These are phyloP conservation scores for Odontarrhena argentea DNA, from an alignment of 345 rosid genomes.

Conservation along the genomic window DNA sequence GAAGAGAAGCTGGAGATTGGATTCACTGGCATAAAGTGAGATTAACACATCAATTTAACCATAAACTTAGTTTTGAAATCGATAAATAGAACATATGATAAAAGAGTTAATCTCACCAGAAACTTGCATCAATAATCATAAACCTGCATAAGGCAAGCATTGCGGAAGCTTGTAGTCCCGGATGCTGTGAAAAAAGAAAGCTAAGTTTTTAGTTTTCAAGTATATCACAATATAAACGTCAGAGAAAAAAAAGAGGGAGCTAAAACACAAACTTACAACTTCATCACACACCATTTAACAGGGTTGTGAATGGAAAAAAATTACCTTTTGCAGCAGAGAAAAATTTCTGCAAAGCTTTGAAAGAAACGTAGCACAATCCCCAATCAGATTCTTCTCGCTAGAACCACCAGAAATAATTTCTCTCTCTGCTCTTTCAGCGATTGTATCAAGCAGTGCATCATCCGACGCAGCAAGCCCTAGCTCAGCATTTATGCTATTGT, in stretches of 20 bases:
- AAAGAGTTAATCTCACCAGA: conserved; percentile 59
- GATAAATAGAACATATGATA: conserved; percentile 19
- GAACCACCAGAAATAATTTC: conserved; percentile 81
- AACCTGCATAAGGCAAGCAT: conserved; percentile 93
- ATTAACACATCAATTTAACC: conserved; percentile 27
- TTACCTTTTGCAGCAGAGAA: conserved; percentile 82
- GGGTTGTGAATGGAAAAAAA: conserved; percentile 7
- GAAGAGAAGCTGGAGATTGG: conserved; percentile 96
- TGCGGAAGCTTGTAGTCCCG: conserved; percentile 90
- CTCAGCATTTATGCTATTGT: conserved; percentile 78
- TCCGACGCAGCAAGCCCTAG: conserved; percentile 94
- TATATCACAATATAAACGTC: conserved; percentile 1
- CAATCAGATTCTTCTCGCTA: conserved; percentile 67
- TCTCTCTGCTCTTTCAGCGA: conserved; percentile 85
- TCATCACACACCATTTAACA: conserved; percentile 12
- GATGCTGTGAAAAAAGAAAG: conserved; percentile 54
- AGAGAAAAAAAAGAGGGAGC: conserved; percentile 24
- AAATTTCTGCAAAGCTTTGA: conserved; percentile 90
- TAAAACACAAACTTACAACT: conserved; percentile 15
- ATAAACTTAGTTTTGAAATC: conserved; percentile 5
- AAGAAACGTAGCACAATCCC: conserved; percentile 76
- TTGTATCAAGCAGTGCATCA: conserved; percentile 81
- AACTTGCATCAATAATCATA: conserved; percentile 88
- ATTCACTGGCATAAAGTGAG: conserved; percentile 60
- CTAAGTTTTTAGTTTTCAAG: conserved; percentile 1